Base-by-base conservation (phyloP, 768 basidiomycete species). In the Rubroboletus satanas region DNA sequence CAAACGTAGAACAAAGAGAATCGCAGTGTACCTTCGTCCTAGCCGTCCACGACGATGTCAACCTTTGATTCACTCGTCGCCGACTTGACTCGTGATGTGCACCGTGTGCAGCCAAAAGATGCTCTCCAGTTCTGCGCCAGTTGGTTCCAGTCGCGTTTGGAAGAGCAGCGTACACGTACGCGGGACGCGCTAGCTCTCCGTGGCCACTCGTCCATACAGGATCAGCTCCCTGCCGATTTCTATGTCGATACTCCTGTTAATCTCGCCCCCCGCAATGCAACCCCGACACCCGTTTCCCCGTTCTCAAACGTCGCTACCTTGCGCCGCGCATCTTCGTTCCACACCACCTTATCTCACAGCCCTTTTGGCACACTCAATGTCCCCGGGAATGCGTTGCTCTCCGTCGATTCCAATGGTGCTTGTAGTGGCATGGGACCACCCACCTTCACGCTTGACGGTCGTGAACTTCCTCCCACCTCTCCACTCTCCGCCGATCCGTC, bases 51-150 rank as follows among this genome's bases (percentile, higher is more conserved):
- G 57, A 71, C 57, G 59, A 65, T 65, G 79, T 88, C 91, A 45
- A 88, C 90, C 23, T 95, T 93, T 69, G 87, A 93, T 60, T 74
- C 77, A 39, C 88, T 98, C 59, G 78, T 97, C 59, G 79, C 77
- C 52, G 93, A 98, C 68, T 79, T 98, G 51, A 87, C 90, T 61
- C 85, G 91, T 68, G 95, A 96, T 70, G 83, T 83, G 41, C 79
- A 89, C 41, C 87, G 90, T 60, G 90, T 83, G 5, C 90, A 93
- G 69, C 94, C 96, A 21, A 85, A 83, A 63, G 96, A 98, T 67
- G 83, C 87, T 5, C 85, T 97, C 44, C 96, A 98, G 73, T 93
- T 88, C 72, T 91, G 88, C 65, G 85, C 95, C 45, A 93, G 86
- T 65, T 98, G 94, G 94, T 98, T 98, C 73, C 90, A 94, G 69